These are phyloP conservation scores for Trichoderma brevicompactum DNA, from an alignment of 2,329 filamentous ascomycete genomes.

Conservation along the genomic window DNA sequence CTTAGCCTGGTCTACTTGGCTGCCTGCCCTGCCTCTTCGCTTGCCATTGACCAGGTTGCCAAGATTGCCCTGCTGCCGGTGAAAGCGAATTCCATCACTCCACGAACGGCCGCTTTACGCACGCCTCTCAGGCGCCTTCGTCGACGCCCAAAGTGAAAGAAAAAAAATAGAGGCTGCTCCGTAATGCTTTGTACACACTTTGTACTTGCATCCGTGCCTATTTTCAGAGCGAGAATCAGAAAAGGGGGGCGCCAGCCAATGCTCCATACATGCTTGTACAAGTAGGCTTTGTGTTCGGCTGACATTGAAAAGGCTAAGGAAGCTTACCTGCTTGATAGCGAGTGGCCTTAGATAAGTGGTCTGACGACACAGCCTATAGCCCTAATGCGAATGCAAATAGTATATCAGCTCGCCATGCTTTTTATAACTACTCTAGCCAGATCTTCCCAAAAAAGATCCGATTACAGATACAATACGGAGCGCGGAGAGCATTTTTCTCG, in stretches of 20 bases:
- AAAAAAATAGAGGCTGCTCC: not conserved
- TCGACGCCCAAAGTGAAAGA: not conserved
- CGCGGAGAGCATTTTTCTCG: conserved; percentile 5
- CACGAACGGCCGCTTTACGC: not conserved
- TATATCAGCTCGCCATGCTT: conserved; percentile 1
- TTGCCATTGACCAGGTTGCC: not conserved
- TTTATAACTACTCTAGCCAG: conserved; percentile 23
- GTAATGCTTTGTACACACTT: not conserved
- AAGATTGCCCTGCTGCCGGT: conserved; percentile 19
- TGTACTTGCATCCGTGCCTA: not conserved
- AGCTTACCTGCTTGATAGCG: not conserved
- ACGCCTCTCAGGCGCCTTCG: not conserved
- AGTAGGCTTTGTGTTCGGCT: not conserved
- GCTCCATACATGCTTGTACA: not conserved
- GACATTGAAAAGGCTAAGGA: not conserved
- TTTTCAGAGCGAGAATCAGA: not conserved
- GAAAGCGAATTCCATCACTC: not conserved
- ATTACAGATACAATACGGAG: conserved; percentile 5
- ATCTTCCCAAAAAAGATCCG: conserved; percentile 6
- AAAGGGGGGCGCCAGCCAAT: not conserved
- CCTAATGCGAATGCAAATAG: not conserved
- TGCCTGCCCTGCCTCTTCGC: not conserved
- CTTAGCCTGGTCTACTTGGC: not conserved
- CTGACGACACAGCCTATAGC: conserved; percentile 5
- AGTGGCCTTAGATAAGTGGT: not conserved